phyloP scores from a whole-genome alignment of 495 filamentous ascomycete species.

The Penicillium antarcticum region DNA sequence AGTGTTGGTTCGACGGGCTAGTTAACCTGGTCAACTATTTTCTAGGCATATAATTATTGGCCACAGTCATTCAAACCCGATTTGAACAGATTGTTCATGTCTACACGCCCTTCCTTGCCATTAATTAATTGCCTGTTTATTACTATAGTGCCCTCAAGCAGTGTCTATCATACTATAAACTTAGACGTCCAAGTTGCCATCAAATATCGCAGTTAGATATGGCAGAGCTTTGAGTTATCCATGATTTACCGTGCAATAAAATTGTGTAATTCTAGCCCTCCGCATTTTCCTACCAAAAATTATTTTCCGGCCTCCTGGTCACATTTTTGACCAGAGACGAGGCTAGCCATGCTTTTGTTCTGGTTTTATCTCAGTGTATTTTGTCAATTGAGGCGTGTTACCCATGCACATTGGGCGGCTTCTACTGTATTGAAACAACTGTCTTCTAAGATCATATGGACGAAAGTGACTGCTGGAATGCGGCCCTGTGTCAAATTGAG shows the following conservation, averaged over 20 bases:
- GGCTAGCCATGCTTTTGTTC: background rate
- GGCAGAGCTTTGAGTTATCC: no score
- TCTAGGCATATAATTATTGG: no score
- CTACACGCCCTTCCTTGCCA: no score
- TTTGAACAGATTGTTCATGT: no score
- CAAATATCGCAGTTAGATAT: no score
- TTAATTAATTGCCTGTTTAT: no score
- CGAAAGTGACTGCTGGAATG: background rate
- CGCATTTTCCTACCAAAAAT: background rate
- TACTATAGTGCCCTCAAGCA: no score
- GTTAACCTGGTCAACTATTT: no score
- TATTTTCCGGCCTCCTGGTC: background rate
- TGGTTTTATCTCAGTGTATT: background rate
- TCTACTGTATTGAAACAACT: background rate
- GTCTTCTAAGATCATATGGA: background rate
- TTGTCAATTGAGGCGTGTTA: background rate
- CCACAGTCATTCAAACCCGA: no score
- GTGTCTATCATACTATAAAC: no score
- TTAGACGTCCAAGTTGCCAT: no score
- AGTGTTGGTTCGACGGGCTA: no score
- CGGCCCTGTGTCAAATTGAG: background rate
- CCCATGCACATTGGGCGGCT: background rate
- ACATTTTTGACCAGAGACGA: background rate
- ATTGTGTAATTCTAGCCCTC: background rate
- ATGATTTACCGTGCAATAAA: background rate